Base-by-base conservation (phyloP, 306 rosid species). In the Datisca glomerata region DNA sequence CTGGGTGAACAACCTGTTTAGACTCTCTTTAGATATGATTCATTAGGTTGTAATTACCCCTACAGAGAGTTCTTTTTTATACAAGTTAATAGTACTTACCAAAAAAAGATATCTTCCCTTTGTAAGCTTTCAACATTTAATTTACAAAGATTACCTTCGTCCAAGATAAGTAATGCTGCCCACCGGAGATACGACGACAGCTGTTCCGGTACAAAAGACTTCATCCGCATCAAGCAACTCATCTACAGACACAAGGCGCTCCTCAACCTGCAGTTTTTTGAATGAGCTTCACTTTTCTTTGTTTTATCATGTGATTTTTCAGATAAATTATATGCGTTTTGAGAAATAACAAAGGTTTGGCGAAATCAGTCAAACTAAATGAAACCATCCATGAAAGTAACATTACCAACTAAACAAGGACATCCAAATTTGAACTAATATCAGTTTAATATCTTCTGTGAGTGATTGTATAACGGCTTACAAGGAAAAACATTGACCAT, bases 151-250 rank as follows among this genome's bases (percentile, higher is more conserved):
- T 21, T 61, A 89, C 98, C 76, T 80, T 48, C 70, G 51, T 54
- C 80, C 93, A 21, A 12, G 76, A 55, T 71, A 78, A 40, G 98
- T 89, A 39, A 89, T 62, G 68, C 95, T 84, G 53, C 98, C 98
- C 44, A 89, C 95, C 23, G 98, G 98, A 52, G 98, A 89, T 17
- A 89, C 61, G 56, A 89, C 98, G 65, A 89, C 98, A 51, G 98
- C 95, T 42, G 95, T 89, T 49, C 98, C 98, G 0, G 95, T 89
- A 53, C 93, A 80, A 65, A 89, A 89, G 34, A 89, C 98, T 68
- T 89, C 95, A 44, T 89, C 95, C 15, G 98, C 98, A 7, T 67
- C 86, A 12, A 89, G 75, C 66, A 89, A 68, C 56, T 89, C 98
- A 49, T 89, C 91, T 59, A 89, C 98, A 0, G 72, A 52, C 60